Base-by-base conservation (phyloP, 73 alveolate species). In the Breviolum minutum region DNA sequence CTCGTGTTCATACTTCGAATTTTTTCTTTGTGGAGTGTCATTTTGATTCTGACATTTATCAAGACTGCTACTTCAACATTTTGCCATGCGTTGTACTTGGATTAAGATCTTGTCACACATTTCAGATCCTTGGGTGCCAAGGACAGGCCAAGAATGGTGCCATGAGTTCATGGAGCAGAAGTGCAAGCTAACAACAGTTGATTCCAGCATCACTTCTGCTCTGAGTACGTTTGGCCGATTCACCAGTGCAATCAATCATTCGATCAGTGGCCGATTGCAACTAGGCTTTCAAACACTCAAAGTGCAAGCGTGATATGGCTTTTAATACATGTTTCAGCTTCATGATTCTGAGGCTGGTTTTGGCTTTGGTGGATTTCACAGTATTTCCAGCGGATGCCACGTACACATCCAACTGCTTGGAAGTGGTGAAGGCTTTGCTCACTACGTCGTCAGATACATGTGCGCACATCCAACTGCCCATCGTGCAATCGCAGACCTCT, bases 101-200 rank as follows among this genome's bases (percentile, higher is more conserved):
- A 40, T 40, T 3, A 40, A 40, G 5, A 40, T 40, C 54, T 40
- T 40, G 54, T 40, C 54, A 40, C 54, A 40, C 77, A 22, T 14
- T 13, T 12, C 32, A 11, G 2, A 29, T 79, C 8, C 24, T 54
- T 22, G 17, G 40, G 11, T 81, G 5, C 90, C 22, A 32, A 81
- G 90, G 90, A 40, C 13, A 12, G 90, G 90, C 70, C 90, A 81
- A 29, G 90, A 81, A 69, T 81, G 66, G 66, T 48, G 70, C 66
- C 68, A 54, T 1, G 4, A 81, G 12, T 40, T 16, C 70, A 81
- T 81, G 90, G 90, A 48, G 8, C 5, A 40, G 20, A 81, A 81
- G 70, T 81, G 68, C 90, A 81, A 81, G 60, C 62, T 77, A 8
- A 16, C 0, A 22, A 0, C 22, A 11, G 30, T 48, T 29, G 90